Conservation (phyloP, 371 early-diverging fungal species). For the Racocetra persica region DNA sequence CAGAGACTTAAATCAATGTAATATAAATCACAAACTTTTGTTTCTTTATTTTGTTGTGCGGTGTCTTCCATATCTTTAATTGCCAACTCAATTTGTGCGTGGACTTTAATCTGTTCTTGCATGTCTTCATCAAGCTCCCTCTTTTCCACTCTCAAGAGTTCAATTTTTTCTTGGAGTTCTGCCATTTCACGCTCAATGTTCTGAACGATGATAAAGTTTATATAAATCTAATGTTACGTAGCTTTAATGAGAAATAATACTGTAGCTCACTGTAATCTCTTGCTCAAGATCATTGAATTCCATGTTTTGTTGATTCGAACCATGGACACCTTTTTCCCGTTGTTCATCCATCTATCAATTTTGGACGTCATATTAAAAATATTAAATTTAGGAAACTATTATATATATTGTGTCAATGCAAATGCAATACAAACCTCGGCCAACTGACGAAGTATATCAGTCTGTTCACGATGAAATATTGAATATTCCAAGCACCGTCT, state of each 20-base stretch:
- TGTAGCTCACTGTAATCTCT: conserved; percentile 36
- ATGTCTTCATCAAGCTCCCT: conserved; percentile 64
- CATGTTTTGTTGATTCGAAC: conserved; percentile 53
- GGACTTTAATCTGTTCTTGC: conserved; percentile 60
- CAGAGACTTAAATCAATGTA: background rate
- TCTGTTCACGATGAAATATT: conserved; percentile 88
- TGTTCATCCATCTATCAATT: conserved; percentile 59
- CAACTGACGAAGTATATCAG: conserved; percentile 76
- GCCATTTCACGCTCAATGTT: conserved; percentile 55
- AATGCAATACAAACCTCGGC: conserved; percentile 60
- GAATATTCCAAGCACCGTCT: conserved; percentile 92
- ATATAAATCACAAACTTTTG: conserved; percentile 19
- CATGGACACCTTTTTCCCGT: conserved; percentile 57
- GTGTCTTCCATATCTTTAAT: conserved; percentile 65
- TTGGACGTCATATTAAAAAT: background rate
- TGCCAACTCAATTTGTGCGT: conserved; percentile 64
- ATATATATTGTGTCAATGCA: background rate
- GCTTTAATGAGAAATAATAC: background rate
- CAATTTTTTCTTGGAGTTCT: conserved; percentile 57
- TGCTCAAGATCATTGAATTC: conserved; percentile 46
- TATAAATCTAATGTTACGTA: background rate
- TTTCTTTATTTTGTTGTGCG: conserved; percentile 55
- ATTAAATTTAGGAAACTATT: too few species aligned
- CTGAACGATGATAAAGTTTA: conserved; percentile 28
- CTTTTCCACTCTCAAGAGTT: conserved; percentile 62